Conservation (phyloP, 139 green algal genomes). For the Chlamydomonas incerta region DNA sequence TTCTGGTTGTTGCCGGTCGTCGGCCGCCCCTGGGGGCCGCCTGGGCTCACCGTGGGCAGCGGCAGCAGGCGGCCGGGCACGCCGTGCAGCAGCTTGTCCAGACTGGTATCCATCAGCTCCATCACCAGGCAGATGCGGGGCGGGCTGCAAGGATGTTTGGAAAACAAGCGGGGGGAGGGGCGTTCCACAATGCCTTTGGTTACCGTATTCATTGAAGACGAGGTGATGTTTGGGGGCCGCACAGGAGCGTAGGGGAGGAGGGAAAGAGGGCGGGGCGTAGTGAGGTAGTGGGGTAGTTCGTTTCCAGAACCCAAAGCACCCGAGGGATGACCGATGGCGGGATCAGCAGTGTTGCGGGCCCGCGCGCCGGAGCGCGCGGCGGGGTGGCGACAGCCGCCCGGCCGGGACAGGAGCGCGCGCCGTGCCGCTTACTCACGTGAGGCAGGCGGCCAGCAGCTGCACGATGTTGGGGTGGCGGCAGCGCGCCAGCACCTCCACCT, state of each 20-base stretch:
- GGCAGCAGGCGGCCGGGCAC: not conserved
- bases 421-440: not conserved
- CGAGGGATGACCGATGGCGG: too few relatives aligned
- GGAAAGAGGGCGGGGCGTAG: too few relatives aligned
- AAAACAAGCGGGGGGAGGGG: not conserved
- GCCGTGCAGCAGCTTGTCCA: slow-evolving; percentile 7
- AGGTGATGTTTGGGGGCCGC: too few relatives aligned
- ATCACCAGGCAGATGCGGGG: slow-evolving; percentile 11
- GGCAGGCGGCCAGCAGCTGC: slow-evolving; percentile 3
- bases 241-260: too few relatives aligned
- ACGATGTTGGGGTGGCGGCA: slow-evolving; percentile 21
- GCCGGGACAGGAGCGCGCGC: too few relatives aligned
- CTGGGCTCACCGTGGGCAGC: not conserved
- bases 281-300: too few relatives aligned
- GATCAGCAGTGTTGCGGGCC: too few relatives aligned
- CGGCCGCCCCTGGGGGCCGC: not conserved
- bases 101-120: slow-evolving; percentile 26
- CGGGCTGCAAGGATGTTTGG: not conserved
- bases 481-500: slow-evolving; percentile 21
- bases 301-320: too few relatives aligned
- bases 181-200: too few relatives aligned
- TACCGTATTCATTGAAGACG: too few relatives aligned
- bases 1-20: not conserved
- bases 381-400: too few relatives aligned
- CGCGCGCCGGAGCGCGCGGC: too few relatives aligned